phyloP scores from a whole-genome alignment of 139 green algal species.

The Chloropicon primus region DNA sequence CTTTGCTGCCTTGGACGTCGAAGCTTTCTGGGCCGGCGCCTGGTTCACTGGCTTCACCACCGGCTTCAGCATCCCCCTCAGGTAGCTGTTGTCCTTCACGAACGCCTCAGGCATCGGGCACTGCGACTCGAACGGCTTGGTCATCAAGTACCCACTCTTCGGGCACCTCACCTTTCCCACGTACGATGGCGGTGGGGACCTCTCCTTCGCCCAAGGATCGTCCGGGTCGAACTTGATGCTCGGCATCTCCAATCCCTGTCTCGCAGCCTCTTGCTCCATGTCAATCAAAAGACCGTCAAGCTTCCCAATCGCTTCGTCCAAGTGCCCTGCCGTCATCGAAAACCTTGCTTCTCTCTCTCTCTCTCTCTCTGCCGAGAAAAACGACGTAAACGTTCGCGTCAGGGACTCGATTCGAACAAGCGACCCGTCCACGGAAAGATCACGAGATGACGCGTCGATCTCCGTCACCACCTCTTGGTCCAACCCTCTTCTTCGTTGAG shows the following conservation, averaged over 20 bases:
- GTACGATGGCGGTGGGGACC: neutral
- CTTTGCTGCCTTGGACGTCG: neutral
- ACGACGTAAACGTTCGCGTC: too few relatives aligned
- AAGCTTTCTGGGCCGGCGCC: neutral
- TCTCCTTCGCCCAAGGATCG: conserved; percentile 6
- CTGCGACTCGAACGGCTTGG: conserved; percentile 15
- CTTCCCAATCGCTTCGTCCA: neutral
- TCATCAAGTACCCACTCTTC: conserved; percentile 13
- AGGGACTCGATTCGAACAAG: too few relatives aligned
- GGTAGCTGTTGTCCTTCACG: conserved; percentile 4
- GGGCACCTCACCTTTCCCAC: conserved; percentile 9
- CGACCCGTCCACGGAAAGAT: too few relatives aligned
- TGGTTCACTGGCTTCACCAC: conserved; percentile 8
- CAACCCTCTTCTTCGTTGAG: too few relatives aligned
- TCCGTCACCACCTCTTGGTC: too few relatives aligned
- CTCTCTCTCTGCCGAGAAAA: too few relatives aligned
- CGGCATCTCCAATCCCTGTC: neutral
- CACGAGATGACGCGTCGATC: too few relatives aligned
- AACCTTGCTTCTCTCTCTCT: too few relatives aligned
- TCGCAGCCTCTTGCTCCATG: neutral
- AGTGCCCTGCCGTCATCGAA: neutral
- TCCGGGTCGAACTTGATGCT: conserved; percentile 5
- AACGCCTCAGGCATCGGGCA: conserved; percentile 18
- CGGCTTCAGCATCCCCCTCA: conserved; percentile 13
- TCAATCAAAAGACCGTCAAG: neutral